Evolutionary conservation across 768 basidiomycete genomes (phyloP), one percentile per base, ranked within the genome.

Genomic region (Boletellus emodensis): DNA sequence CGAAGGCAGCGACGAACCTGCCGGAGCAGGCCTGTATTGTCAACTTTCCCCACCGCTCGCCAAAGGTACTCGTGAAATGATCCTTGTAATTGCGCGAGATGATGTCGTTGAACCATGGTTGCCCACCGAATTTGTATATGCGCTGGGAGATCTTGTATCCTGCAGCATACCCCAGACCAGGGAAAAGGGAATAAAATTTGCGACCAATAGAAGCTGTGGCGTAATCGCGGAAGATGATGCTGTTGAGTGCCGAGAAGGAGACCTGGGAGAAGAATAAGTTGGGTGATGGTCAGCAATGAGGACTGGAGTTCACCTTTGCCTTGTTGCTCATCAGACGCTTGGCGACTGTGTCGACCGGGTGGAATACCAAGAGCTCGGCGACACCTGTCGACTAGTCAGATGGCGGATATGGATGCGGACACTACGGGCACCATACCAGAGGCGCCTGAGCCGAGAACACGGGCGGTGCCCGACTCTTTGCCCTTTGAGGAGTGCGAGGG

Each of bases 251-350:
- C 15, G 78, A 71, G 40, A 80, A 58, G 10, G 87, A 81, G 39
- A 84, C 84, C 88, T 90, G 44, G 30, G 30, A 32, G 18, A 4
- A 43, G 46, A 39, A 22, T 46, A 18, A 39, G 44, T 3, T 11
- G 39, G 34, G 12, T 37, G 18, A 35, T 20, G 38, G 17, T 36
- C 1, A 14, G 17, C 11, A 28, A 4, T 14, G 22, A 38, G 11
- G 24, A 38, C 4, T 10, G 10, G 35, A 3, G 18, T 13, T 8
- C 49, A 84, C 90, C 79, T 87, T 89, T 54, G 78, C 76, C 75
- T 94, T 94, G 81, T 97, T 96, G 68, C 91, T 94, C 95, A 99
- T 99, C 46, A 99, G 70, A 33, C 95, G 87, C 71, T 99, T 99
- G n/a, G 96, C 93, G 48, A 97, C 85, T 1, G 96, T 99, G 72